Conservation (phyloP, 768 basidiomycete genomes). For the Ramaria sp. region DNA sequence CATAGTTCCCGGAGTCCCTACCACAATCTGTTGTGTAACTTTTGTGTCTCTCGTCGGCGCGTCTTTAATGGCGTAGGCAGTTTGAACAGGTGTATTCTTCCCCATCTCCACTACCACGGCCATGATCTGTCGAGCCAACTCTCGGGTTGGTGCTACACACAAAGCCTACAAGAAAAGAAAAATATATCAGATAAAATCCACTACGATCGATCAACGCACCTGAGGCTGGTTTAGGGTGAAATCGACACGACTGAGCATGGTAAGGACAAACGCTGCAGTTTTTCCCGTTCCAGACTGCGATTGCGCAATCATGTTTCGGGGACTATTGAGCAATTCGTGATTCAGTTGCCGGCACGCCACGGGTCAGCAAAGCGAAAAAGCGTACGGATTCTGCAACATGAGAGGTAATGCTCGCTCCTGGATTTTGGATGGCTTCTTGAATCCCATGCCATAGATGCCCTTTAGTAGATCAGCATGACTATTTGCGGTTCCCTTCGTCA, state of each 20-base stretch:
- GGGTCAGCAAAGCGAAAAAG: conserved; percentile 6
- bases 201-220: conserved; percentile 29
- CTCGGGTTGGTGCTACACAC: conserved; percentile 95
- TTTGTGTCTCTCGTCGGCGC: conserved; percentile 51
- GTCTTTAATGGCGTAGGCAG: conserved; percentile 93
- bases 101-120: conserved; percentile 90
- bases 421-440: conserved; percentile 97
- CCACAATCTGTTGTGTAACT: conserved; percentile 82
- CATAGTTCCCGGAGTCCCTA: conserved; percentile 96
- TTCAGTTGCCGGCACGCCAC: neutral
- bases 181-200: neutral
- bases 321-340: conserved; percentile 35
- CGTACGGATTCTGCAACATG: conserved; percentile 81
- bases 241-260: conserved; percentile 93
- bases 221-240: conserved; percentile 75
- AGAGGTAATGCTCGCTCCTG: conserved; percentile 94
- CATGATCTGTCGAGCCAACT: conserved; percentile 96
- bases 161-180: conserved; percentile 49
- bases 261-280: conserved; percentile 95
- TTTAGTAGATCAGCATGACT: conserved; percentile 84
- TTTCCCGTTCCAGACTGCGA: conserved; percentile 99
- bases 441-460: conserved; percentile 90
- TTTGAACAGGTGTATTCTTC: conserved; percentile 86
- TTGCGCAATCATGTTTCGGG: conserved; percentile 97
- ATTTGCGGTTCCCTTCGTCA: conserved; percentile 4